Conservation (phyloP, 2,329 filamentous ascomycete genomes). For the Periconia digitata region DNA sequence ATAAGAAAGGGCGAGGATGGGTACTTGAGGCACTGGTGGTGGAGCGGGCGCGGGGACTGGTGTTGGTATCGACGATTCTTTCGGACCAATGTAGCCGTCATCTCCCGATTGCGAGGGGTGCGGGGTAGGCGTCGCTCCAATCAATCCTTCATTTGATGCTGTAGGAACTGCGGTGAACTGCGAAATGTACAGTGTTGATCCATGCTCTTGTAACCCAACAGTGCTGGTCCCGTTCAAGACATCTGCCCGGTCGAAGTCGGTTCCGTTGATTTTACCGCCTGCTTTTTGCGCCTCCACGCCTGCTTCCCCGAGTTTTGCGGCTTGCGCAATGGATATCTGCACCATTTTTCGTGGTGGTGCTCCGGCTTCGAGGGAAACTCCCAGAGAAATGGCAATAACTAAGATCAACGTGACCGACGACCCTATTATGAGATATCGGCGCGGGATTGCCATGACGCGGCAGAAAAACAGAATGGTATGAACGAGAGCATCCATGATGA, state of each 20-base stretch:
- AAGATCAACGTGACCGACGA: slow-evolving; percentile 29
- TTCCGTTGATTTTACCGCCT: slow-evolving; percentile 31
- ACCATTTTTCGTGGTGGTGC: slow-evolving; percentile 22
- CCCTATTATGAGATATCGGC: slow-evolving; percentile 22
- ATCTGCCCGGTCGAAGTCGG: slow-evolving; percentile 31
- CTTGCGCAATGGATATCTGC: slow-evolving; percentile 29
- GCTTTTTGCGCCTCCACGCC: slow-evolving; percentile 14
- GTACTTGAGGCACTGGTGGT: slow-evolving; percentile 18
- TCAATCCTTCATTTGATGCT: slow-evolving; percentile 25
- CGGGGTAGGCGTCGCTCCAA: slow-evolving; percentile 22
- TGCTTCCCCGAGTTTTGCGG: slow-evolving; percentile 20
- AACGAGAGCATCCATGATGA: neutral
- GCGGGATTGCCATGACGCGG: slow-evolving; percentile 21
- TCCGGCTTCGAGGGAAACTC: slow-evolving; percentile 31
- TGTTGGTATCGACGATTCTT: slow-evolving; percentile 1
- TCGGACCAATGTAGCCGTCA: slow-evolving; percentile 28
- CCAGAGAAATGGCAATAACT: slow-evolving; percentile 31
- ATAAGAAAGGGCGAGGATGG: slow-evolving; percentile 37
- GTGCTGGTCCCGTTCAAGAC: slow-evolving; percentile 24
- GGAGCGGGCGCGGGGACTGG: slow-evolving; percentile 9
- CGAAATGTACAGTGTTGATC: slow-evolving; percentile 14
- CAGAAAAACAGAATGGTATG: neutral
- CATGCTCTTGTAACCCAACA: slow-evolving; percentile 13
- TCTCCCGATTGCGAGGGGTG: slow-evolving; percentile 14
- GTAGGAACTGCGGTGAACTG: slow-evolving; percentile 6